Percentiles rank a stretch among this genome's conserved stretches.
Evolutionary conservation across 2,329 filamentous ascomycete species (phyloP).

Genomic region (Berkeleyomyces basicola): DNA sequence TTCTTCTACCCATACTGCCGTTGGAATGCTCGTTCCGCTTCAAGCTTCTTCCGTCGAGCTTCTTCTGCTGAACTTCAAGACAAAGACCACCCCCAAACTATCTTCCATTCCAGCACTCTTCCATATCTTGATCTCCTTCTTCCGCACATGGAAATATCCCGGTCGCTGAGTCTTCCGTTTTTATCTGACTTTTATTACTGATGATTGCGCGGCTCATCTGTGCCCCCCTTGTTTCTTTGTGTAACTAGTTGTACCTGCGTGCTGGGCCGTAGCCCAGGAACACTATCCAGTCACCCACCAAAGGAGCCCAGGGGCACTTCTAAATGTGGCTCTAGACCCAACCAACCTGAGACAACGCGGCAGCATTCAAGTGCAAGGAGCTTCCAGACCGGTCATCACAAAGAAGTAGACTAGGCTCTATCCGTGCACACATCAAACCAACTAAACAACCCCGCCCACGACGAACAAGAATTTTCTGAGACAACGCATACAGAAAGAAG

Average conservation of each 20-base stretch:
- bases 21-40: background rate
- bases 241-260: background rate
- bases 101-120: background rate
- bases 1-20: background rate
- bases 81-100: no score
- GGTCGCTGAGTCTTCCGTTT: background rate
- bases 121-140: no score
- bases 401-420: background rate
- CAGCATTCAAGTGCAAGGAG: background rate
- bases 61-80: no score
- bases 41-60: background rate
- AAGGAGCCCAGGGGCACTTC: background rate
- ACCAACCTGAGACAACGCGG: background rate
- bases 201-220: background rate
- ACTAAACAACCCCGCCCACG: background rate
- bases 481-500: background rate
- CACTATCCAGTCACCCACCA: background rate
- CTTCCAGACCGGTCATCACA: background rate
- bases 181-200: constrained; percentile 13
- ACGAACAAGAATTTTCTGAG: background rate
- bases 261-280: background rate
- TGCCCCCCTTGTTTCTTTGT: background rate
- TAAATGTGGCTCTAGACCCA: background rate
- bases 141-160: no score
- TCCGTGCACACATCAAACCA: background rate